These are phyloP conservation scores for Botrytis galanthina DNA, from an alignment of 2,329 filamentous ascomycete genomes.

Conservation along the genomic window DNA sequence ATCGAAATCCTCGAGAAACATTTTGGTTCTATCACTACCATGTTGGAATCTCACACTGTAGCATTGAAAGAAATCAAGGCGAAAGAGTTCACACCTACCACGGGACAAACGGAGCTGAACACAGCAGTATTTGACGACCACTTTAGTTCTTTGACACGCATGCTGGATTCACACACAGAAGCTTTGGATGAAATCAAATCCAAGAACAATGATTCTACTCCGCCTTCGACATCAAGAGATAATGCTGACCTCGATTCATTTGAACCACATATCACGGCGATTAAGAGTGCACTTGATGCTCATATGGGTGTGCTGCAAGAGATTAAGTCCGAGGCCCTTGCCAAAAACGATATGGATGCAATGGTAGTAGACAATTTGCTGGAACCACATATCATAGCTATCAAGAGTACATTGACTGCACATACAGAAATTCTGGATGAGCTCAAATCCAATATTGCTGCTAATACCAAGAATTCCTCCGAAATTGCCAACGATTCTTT, in stretches of 20 bases:
- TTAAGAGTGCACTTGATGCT: constrained; percentile 27
- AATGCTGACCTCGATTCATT: constrained; percentile 18
- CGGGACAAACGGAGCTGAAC: not conserved
- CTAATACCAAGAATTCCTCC: constrained; percentile 22
- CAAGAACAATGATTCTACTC: not conserved
- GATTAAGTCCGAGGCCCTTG: constrained; percentile 18
- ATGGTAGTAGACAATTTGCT: not conserved
- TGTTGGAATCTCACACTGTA: constrained; percentile 23
- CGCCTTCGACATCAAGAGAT: not conserved
- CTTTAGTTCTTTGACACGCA: constrained; percentile 22
- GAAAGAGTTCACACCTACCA: not conserved
- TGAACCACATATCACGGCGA: constrained; percentile 29
- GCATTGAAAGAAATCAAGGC: constrained; percentile 28
- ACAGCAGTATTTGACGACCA: constrained; percentile 15
- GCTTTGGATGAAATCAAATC: constrained; percentile 19
- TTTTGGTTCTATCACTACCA: constrained; percentile 19
- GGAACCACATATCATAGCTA: constrained; percentile 20
- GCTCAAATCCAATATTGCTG: constrained; percentile 22
- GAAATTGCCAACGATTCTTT: constrained; percentile 19
- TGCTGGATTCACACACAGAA: constrained; percentile 22
- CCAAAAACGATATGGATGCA: constrained; percentile 3
- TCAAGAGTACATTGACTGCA: constrained; percentile 25
- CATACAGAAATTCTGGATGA: constrained; percentile 27
- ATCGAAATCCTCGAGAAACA: constrained; percentile 16
- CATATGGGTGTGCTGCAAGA: constrained; percentile 28